These are phyloP conservation scores for Salix exigua DNA, from an alignment of 345 rosid genomes.

Conservation along the genomic window DNA sequence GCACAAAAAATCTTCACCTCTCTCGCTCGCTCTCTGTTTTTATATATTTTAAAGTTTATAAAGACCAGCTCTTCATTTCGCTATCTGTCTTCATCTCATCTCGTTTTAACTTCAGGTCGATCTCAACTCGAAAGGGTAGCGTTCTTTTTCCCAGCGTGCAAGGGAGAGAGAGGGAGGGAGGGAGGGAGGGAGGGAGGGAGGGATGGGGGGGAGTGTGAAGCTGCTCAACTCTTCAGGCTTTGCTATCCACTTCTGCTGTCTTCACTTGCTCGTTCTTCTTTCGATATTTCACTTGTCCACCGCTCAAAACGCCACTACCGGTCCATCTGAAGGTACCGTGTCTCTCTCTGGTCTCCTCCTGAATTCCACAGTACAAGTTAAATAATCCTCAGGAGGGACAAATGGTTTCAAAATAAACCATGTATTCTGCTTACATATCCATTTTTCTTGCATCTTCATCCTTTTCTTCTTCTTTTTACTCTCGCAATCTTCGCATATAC, in stretches of 20 bases:
- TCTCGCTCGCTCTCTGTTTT: background rate
- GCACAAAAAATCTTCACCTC: background rate
- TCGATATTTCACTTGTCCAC: background rate
- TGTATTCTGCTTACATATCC: background rate
- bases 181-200: background rate
- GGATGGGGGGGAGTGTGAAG: background rate
- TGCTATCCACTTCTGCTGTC: background rate
- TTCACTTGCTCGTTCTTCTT: background rate
- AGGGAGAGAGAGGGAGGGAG: background rate
- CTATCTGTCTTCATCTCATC: too few relatives aligned
- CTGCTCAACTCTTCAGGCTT: background rate
- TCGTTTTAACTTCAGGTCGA: too few relatives aligned
- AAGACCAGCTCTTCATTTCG: background rate
- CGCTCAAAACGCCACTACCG: constrained; percentile 19
- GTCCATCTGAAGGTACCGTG: constrained; percentile 22
- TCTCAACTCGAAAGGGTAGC: background rate
- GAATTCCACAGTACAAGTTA: too few relatives aligned
- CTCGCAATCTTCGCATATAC: background rate
- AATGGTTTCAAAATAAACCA: background rate
- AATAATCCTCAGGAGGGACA: background rate
- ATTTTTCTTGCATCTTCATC: background rate
- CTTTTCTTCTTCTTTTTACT: background rate
- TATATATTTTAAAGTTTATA: background rate
- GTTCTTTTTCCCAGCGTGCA: background rate
- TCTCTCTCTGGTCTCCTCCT: background rate